Evolutionary conservation across 2,329 filamentous ascomycete species (phyloP).

Genomic region (Calonectria pseudoturangicola): DNA sequence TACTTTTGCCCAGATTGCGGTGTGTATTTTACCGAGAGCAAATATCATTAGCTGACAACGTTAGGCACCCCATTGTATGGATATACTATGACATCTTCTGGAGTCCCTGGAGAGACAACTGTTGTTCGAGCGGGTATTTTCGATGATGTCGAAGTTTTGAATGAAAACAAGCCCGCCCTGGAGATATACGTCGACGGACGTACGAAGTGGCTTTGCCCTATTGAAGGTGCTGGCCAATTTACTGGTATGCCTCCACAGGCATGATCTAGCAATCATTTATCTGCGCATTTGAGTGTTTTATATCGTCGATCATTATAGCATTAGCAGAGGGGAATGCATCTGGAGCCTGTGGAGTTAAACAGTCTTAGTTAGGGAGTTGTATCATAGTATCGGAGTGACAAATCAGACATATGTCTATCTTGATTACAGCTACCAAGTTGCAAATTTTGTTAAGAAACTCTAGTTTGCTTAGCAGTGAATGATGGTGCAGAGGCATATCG

Average conservation of each 20-base stretch:
- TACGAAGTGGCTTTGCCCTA: neutral
- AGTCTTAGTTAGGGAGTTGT: no score
- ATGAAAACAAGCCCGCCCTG: neutral
- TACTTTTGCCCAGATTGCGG: conserved; percentile 21
- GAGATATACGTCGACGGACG: neutral
- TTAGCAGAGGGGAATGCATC: no score
- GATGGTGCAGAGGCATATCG: no score
- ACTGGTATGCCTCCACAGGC: neutral
- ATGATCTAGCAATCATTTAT: neutral
- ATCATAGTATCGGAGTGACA: no score
- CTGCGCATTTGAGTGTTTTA: no score
- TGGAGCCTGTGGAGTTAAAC: no score
- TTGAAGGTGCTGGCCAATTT: conserved; percentile 18
- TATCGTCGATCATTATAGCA: no score
- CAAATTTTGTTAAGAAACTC: no score
- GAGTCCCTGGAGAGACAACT: neutral
- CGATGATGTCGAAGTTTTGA: conserved; percentile 1
- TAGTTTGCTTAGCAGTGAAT: no score
- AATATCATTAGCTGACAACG: neutral
- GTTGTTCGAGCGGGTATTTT: conserved; percentile 7
- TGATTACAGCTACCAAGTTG: no score
- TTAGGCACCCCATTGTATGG: conserved; percentile 15
- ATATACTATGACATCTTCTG: neutral
- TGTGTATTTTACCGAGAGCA: neutral
- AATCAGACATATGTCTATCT: no score